Conservation (phyloP, 345 rosid genomes). For the Crucihimalaya himalaica region DNA sequence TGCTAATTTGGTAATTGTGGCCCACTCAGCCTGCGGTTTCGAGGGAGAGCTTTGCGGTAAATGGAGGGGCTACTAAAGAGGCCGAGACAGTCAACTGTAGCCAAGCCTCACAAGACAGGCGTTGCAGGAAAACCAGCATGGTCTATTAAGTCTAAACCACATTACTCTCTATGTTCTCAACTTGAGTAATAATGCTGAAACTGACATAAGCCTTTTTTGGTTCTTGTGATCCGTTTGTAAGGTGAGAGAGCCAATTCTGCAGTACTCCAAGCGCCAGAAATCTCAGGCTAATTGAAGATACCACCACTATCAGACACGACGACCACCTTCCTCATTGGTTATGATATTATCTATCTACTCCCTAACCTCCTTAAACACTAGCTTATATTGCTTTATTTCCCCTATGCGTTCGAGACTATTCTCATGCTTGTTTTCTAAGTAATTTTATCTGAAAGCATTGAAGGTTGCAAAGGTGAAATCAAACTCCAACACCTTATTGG, state of each 20-base stretch:
- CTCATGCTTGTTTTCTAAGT: neutral
- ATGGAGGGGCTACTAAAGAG: slow-evolving; percentile 48
- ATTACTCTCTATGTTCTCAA: neutral
- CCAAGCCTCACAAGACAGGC: slow-evolving; percentile 65
- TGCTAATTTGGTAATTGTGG: slow-evolving; percentile 5
- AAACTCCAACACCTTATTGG: neutral
- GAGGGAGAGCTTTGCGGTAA: slow-evolving; percentile 68
- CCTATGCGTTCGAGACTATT: neutral
- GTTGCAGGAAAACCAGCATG: slow-evolving; percentile 81
- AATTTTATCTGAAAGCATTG: too few relatives aligned
- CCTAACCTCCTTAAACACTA: neutral
- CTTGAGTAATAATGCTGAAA: neutral
- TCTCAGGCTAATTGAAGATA: slow-evolving; percentile 52
- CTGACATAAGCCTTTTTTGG: neutral
- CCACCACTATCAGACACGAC: neutral
- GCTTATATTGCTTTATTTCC: neutral
- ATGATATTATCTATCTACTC: neutral
- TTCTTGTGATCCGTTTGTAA: slow-evolving; percentile 31
- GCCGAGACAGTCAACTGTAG: slow-evolving; percentile 46
- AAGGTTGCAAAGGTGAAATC: neutral
- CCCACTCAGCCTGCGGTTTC: slow-evolving; percentile 79
- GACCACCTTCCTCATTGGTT: slow-evolving; percentile 26
- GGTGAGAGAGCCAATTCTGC: slow-evolving; percentile 96
- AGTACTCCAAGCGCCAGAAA: slow-evolving; percentile 73
- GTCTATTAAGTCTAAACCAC: slow-evolving; percentile 43